Percentiles rank a stretch among this genome's conserved stretches.
phyloP scores from a whole-genome alignment of 1,139 yeast genomes.

The Candida sp. region DNA sequence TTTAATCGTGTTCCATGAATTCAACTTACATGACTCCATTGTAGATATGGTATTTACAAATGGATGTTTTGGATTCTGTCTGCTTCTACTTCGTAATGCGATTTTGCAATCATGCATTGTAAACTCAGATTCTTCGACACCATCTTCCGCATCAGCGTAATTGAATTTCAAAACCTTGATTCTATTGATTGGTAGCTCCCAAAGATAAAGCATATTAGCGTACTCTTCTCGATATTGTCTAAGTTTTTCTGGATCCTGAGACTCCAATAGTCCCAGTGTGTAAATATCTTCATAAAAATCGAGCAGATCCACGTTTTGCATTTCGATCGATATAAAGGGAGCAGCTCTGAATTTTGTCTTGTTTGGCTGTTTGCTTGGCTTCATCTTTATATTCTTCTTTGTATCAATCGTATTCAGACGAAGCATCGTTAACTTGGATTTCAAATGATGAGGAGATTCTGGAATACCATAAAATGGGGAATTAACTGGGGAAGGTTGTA shows the following conservation, averaged over 20 bases:
- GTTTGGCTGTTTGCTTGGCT: conserved; percentile 7
- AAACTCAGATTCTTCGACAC: conserved; percentile 15
- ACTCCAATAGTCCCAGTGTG: conserved; percentile 43
- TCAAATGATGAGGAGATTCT: conserved; percentile 1
- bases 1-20: conserved; percentile 32
- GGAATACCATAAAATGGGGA: conserved; percentile 1
- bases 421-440: not conserved
- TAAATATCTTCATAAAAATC: conserved; percentile 52
- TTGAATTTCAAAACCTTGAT: conserved; percentile 78
- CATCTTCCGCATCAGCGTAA: conserved; percentile 29
- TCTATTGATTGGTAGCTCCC: conserved; percentile 81
- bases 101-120: conserved; percentile 38
- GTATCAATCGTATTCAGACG: conserved; percentile 4
- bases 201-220: conserved; percentile 72
- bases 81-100: conserved; percentile 31
- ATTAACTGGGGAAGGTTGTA: conserved; percentile 3
- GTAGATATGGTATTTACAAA: conserved; percentile 24
- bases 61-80: conserved; percentile 15
- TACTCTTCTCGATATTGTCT: conserved; percentile 63
- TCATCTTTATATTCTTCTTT: conserved; percentile 7
- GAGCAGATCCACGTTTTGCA: conserved; percentile 52
- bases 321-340: conserved; percentile 48
- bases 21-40: conserved; percentile 17
- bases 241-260: conserved; percentile 43
- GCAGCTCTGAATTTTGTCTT: conserved; percentile 19